Conservation (phyloP, 1,139 yeast species). For the Kodamaea anthophila region DNA sequence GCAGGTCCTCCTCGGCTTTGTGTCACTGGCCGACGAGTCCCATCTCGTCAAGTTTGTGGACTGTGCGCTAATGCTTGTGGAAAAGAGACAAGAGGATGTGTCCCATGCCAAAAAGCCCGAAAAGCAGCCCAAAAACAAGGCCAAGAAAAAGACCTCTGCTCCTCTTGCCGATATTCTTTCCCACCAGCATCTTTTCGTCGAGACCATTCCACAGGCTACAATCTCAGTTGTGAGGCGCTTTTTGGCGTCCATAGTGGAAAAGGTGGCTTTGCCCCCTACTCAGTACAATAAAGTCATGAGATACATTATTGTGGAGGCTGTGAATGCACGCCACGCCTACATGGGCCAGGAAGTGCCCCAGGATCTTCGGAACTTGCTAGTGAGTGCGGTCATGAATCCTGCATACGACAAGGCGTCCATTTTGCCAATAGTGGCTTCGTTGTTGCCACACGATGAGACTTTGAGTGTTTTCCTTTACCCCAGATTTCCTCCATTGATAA, state of each 20-base stretch:
- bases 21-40: constrained; percentile 32
- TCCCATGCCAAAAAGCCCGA: constrained; percentile 7
- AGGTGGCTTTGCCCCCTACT: constrained; percentile 52
- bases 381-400: constrained; percentile 56
- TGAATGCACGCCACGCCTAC: constrained; percentile 23
- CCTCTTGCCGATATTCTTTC: constrained; percentile 68
- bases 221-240: constrained; percentile 40
- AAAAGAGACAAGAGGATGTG: constrained; percentile 28
- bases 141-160: constrained; percentile 37
- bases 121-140: constrained; percentile 16
- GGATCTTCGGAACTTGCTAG: constrained; percentile 36
- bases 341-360: constrained; percentile 21
- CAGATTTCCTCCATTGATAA: constrained; percentile 60
- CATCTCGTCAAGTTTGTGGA: constrained; percentile 41
- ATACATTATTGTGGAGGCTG: constrained; percentile 47
- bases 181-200: constrained; percentile 53
- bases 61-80: constrained; percentile 37
- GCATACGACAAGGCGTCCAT: constrained; percentile 57
- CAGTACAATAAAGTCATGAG: constrained; percentile 58
- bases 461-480: constrained; percentile 65
- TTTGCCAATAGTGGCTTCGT: constrained; percentile 62
- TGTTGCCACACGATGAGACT: constrained; percentile 37
- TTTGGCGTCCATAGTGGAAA: constrained; percentile 43
- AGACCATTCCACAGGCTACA: constrained; percentile 34
- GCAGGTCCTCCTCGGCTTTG: constrained; percentile 23